Evolutionary conservation across 345 rosid species (phyloP), one percentile per base, ranked within the genome.

Genomic region (Citrus inodora): DNA sequence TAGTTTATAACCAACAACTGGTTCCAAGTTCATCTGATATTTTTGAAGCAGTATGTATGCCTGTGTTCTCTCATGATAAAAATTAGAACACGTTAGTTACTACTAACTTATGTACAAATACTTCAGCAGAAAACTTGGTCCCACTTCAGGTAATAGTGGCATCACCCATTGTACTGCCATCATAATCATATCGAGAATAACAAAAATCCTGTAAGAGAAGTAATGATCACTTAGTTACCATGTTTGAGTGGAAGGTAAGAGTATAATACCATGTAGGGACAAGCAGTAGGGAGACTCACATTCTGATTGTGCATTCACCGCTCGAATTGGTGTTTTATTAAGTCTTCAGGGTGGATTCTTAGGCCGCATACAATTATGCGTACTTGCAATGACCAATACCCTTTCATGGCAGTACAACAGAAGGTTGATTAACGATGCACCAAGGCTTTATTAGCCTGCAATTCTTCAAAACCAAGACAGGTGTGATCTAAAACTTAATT

Each of bases 391-490:
- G 67, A 61, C 70, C 64, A 32, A 60, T 68, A 69, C 77, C 80
- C 40, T 51, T 53, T 71, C 42, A 13, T 79, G 77, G 81, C 80
- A 59, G 85, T 74, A 48, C 60, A 66, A 59, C 22, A 58, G 60
- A 72, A 67, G 80, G 71, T 78, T 63, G 70, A 42, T 68, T 42
- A 64, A 67, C 61, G 69, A 69, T 61, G 78, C 78, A 61, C 65
- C 71, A 77, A 70, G 79, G 86, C 71, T 56, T 64, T 81, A 88
- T 82, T 79, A 82, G 82, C 85, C 81, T 80, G 65, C 56, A 61
- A 67, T 58, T 35, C 28, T 79, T 76, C 33, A 65, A 76, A 80
- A 83, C 76, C 76, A 32, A 60, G 65, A 46, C 51, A 46, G 51
- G 35, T 70, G 42, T 69, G 76, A 60, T 71, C 86, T 74, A 38